Evolutionary conservation across 371 early-diverging fungal species (phyloP).

Genomic region (Mortierella sp.): DNA sequence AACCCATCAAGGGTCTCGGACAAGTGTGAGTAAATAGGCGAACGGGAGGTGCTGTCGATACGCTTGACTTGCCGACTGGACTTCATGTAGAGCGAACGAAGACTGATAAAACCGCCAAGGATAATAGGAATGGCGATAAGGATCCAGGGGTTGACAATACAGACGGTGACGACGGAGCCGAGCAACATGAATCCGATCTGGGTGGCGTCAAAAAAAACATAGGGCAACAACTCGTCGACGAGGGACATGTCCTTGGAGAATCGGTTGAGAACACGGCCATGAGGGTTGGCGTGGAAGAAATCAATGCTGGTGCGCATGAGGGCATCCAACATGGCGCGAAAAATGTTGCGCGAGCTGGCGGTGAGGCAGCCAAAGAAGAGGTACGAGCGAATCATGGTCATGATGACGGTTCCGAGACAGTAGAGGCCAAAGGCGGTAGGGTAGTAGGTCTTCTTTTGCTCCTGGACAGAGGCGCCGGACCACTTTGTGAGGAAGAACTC

Average conservation of each 20-base stretch:
- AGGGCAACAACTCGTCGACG: slow-evolving; percentile 64
- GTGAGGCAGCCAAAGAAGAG: slow-evolving; percentile 32
- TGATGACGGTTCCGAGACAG: slow-evolving; percentile 25
- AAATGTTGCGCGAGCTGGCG: slow-evolving; percentile 23
- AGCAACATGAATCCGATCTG: slow-evolving; percentile 55
- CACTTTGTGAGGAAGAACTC: slow-evolving; percentile 31
- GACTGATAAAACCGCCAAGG: slow-evolving; percentile 16
- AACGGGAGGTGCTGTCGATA: slow-evolving; percentile 66
- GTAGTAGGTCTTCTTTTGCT: slow-evolving; percentile 19
- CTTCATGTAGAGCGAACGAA: slow-evolving; percentile 58
- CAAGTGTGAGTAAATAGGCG: slow-evolving; percentile 70
- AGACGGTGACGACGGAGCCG: slow-evolving; percentile 60
- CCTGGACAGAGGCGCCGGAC: slow-evolving; percentile 4
- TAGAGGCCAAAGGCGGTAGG: slow-evolving; percentile 18
- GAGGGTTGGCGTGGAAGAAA: slow-evolving; percentile 73
- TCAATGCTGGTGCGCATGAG: slow-evolving; percentile 28
- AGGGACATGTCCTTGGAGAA: slow-evolving; percentile 70
- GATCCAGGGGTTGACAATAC: slow-evolving; percentile 52
- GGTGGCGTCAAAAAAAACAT: slow-evolving; percentile 63
- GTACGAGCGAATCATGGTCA: slow-evolving; percentile 32
- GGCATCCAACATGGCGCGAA: slow-evolving; percentile 39
- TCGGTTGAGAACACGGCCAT: slow-evolving; percentile 71
- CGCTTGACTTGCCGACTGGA: slow-evolving; percentile 74
- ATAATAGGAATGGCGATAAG: slow-evolving; percentile 50
- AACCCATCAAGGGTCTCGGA: slow-evolving; percentile 67